Evolutionary conservation across 257 asterid genomes (phyloP), one percentile per base, ranked within the genome.

Genomic region (Leptodermis oblonga): DNA sequence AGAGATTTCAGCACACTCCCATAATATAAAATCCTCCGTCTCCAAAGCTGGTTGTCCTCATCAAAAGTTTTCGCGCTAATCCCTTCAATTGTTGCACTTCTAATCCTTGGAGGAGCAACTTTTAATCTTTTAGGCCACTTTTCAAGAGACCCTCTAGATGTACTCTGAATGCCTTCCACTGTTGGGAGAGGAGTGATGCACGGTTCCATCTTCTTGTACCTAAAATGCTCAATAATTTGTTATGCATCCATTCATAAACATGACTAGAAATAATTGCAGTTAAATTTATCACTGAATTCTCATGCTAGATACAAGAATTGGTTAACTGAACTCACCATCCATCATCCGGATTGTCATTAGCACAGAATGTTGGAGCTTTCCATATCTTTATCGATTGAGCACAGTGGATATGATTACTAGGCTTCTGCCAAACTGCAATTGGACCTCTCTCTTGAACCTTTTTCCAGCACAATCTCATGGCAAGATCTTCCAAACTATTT

Each of bases 391-490:
- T 62, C 14, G 17, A 22, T 71, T 72, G 59, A 58, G 79, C 74
- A 79, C 96, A 88, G 8, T 69, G 48, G 23, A 73, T 25, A 76
- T 91, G 97, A 77, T 88, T 87, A 58, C 11, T 1, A 7, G 97
- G 97, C 37, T 91, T 91, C 64, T 88, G 96, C 96, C 95, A 91
- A 10, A 91, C 84, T 4, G 97, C 84, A 26, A 91, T 84, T 28
- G 86, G 95, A 22, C 82, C 91, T 72, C 79, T 86, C 78, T 91
- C 97, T 14, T 86, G 77, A 42, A 91, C 28, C 72, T 91, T 91
- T 53, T 91, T 87, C 97, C 97, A 91, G 77, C 97, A 91, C 33
- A 91, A 82, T 56, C 90, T 83, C 48, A 62, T 80, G 1, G 96
- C 80, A 0, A 86, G 80, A 13, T 82, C 76, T 83, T 91, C 96